These are phyloP conservation scores for Penicillium soppii DNA, from an alignment of 495 filamentous ascomycete species.

Conservation along the genomic window DNA sequence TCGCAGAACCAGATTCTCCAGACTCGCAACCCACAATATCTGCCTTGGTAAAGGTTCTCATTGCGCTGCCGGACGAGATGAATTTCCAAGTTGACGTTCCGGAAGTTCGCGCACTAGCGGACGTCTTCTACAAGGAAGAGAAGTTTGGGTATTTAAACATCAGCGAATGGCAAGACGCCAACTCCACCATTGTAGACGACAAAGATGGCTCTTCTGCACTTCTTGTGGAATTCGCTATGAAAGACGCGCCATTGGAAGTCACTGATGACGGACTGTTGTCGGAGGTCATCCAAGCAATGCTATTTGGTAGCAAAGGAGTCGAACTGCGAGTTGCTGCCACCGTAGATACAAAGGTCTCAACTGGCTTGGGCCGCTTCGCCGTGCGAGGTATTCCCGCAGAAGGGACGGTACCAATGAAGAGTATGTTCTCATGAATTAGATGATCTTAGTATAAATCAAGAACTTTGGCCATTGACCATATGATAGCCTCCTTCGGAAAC, in stretches of 20 bases:
- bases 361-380: constrained; percentile 73
- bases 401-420: constrained; percentile 83
- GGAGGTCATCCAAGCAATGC: constrained; percentile 68
- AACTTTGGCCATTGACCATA: constrained; percentile 15
- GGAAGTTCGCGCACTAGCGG: constrained; percentile 68
- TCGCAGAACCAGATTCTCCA: constrained; percentile 72
- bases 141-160: constrained; percentile 78
- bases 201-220: constrained; percentile 56
- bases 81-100: constrained; percentile 77
- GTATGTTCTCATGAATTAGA: constrained; percentile 54
- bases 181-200: constrained; percentile 66
- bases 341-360: constrained; percentile 79
- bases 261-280: constrained; percentile 74
- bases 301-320: constrained; percentile 68
- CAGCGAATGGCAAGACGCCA: constrained; percentile 77
- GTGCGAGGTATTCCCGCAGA: constrained; percentile 81
- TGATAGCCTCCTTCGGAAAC: constrained; percentile 43
- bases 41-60: constrained; percentile 73
- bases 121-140: constrained; percentile 71
- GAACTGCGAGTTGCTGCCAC: constrained; percentile 70
- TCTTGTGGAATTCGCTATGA: constrained; percentile 68
- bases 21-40: constrained; percentile 74
- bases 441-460: constrained; percentile 18
- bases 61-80: constrained; percentile 79
- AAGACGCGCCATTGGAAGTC: constrained; percentile 76